Evolutionary conservation across 331 rosid species (phyloP).

Genomic region (Telfairia occidentalis): DNA sequence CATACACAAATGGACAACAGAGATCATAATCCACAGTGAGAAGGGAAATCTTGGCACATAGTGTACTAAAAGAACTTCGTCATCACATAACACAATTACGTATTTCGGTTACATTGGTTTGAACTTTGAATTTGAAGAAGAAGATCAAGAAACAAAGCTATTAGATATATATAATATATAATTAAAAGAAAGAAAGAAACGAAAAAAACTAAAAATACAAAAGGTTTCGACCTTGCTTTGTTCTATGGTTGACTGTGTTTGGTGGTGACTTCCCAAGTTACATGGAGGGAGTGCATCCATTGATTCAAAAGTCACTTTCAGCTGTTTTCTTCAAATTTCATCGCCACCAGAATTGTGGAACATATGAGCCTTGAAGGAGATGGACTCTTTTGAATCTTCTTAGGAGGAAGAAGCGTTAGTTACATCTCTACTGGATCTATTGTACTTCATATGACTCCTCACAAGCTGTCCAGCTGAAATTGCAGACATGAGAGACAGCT

Average conservation of each 20-base stretch:
- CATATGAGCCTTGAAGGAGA: neutral
- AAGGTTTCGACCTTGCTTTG: neutral
- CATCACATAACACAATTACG: slow-evolving; percentile 7
- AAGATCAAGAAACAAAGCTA: neutral
- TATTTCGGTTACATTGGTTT: slow-evolving; percentile 6
- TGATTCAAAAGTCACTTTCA: neutral
- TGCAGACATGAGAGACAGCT: slow-evolving; percentile 17
- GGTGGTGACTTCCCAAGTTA: neutral
- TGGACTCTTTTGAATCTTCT: neutral
- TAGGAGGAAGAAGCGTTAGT: neutral
- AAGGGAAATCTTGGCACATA: neutral
- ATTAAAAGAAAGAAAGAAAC: neutral
- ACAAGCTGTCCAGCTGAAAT: slow-evolving; percentile 17
- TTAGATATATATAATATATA: neutral
- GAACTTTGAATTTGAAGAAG: neutral
- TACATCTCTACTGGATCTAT: slow-evolving; percentile 17
- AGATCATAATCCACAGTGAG: neutral
- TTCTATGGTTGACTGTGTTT: slow-evolving; percentile 12
- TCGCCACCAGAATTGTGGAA: neutral
- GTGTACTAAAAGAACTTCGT: neutral
- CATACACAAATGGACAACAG: neutral
- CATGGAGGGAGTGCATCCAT: neutral
- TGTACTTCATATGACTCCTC: slow-evolving; percentile 18
- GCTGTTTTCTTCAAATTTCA: neutral
- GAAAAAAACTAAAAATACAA: neutral